Conservation (phyloP, 139 green algal genomes). For the Chlamydomonas eustigma region DNA sequence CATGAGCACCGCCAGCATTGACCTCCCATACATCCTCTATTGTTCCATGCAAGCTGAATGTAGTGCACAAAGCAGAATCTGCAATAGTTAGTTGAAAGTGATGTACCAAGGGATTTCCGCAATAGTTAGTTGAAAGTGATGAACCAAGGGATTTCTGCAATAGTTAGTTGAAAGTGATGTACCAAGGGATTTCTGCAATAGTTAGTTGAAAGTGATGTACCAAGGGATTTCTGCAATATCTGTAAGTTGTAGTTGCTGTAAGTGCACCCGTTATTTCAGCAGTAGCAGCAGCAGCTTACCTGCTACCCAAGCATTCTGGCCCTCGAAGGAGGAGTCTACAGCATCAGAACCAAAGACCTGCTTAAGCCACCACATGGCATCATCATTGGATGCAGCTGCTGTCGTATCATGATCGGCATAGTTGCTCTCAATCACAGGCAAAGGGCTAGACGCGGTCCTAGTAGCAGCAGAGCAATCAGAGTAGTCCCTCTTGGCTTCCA, state of each 20-base stretch:
- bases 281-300: not conserved
- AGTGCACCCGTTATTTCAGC: too few species aligned
- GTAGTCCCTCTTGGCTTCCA: not conserved
- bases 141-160: too few species aligned
- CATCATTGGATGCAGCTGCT: not conserved
- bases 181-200: not conserved
- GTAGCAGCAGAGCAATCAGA: too few species aligned
- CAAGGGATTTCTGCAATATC: not conserved
- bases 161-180: not conserved
- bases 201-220: not conserved
- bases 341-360: constrained; percentile 3
- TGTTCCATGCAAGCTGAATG: too few species aligned
- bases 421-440: too few species aligned
- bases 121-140: too few species aligned
- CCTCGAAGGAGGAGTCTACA: not conserved
- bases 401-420: not conserved
- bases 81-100: too few species aligned
- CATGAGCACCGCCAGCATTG: too few species aligned
- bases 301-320: not conserved
- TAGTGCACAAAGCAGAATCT: too few species aligned
- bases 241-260: not conserved
- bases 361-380: not conserved
- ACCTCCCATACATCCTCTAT: too few species aligned
- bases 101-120: too few species aligned
- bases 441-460: too few species aligned